Conservation (phyloP, 805 yeast species). For the Kuraishia cidri region DNA sequence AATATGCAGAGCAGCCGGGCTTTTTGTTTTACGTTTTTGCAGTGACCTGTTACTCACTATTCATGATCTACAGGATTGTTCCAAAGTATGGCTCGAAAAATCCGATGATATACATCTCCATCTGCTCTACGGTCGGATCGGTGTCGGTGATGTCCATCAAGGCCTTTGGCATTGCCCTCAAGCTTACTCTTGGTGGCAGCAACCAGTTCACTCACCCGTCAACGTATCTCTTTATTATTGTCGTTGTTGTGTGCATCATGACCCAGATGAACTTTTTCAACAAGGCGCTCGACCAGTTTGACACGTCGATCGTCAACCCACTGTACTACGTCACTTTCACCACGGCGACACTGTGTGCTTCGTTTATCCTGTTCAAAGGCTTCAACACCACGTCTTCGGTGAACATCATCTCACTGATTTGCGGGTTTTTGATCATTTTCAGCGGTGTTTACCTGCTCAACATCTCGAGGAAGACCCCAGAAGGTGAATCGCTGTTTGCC, state of each 20-base stretch:
- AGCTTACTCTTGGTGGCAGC: conserved; percentile 74
- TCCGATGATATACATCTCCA: conserved; percentile 85
- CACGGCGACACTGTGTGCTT: conserved; percentile 78
- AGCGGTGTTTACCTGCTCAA: conserved; percentile 81
- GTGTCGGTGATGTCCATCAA: conserved; percentile 87
- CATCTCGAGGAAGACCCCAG: conserved; percentile 59
- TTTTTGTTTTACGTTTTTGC: conserved; percentile 57
- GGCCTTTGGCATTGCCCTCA: conserved; percentile 88
- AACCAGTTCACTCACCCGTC: conserved; percentile 83
- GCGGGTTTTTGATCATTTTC: conserved; percentile 82
- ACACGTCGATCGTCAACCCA: conserved; percentile 87
- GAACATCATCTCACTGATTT: conserved; percentile 70
- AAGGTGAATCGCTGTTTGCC: conserved; percentile 34
- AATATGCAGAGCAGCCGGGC: conserved; percentile 71
- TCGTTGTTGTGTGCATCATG: conserved; percentile 72
- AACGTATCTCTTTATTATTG: conserved; percentile 71
- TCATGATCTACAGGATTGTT: conserved; percentile 78
- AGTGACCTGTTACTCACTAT: conserved; percentile 60
- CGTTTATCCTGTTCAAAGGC: conserved; percentile 78
- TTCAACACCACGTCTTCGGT: conserved; percentile 78
- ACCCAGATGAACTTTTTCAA: conserved; percentile 93
- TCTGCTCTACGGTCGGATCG: conserved; percentile 86
- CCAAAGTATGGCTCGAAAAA: conserved; percentile 72
- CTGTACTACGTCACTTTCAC: conserved; percentile 87
- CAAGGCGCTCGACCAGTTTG: conserved; percentile 89